Evolutionary conservation across 352 stramenopile species (phyloP).

Genomic region (Phytophthora meadii): DNA sequence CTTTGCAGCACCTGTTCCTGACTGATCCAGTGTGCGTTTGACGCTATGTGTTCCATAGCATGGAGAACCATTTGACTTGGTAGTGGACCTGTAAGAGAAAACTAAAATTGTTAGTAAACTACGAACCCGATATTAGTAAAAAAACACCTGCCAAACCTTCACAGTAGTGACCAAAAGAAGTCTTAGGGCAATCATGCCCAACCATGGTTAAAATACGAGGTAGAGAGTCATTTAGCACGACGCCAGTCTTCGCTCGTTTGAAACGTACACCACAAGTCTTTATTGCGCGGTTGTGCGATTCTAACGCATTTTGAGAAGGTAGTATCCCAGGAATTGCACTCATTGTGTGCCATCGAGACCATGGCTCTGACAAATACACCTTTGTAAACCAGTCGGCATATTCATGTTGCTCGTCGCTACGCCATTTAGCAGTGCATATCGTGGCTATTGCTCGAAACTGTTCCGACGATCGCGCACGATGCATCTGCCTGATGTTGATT

Average conservation of each 20-base stretch:
- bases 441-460: neutral
- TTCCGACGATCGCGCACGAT: neutral
- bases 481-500: constrained; percentile 3
- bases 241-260: constrained; percentile 13
- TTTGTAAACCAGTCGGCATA: constrained; percentile 15
- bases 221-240: constrained; percentile 17
- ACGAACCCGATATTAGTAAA: no score
- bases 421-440: neutral
- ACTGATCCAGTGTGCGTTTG: neutral
- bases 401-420: neutral
- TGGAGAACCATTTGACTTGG: neutral
- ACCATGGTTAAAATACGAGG: neutral
- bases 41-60: neutral
- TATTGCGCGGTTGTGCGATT: constrained; percentile 16
- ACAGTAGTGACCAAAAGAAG: constrained; percentile 12
- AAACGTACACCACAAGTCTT: constrained; percentile 8
- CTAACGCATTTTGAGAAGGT: constrained; percentile 18
- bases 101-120: no score
- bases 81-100: neutral
- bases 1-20: neutral
- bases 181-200: neutral
- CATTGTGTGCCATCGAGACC: constrained; percentile 3
- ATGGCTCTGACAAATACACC: constrained; percentile 10
- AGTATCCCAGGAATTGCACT: constrained; percentile 11
- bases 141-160: neutral